Evolutionary conservation across 768 basidiomycete genomes (phyloP).

Genomic region (Hebeloma cylindrosporum): DNA sequence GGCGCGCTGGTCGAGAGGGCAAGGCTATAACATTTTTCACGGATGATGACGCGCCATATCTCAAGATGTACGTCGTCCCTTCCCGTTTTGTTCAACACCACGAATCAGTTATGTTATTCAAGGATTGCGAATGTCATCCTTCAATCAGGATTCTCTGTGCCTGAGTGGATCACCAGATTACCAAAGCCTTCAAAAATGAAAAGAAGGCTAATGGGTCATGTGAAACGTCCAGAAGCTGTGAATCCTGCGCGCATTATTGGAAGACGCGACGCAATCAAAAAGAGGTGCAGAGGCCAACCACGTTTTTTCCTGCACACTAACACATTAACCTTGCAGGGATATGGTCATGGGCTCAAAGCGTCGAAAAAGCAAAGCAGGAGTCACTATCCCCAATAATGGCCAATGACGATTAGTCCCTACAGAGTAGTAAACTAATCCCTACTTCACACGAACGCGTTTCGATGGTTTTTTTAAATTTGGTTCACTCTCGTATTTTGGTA

Average conservation of each 20-base stretch:
- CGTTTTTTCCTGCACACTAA: conserved; percentile 2
- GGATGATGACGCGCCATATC: conserved; percentile 85
- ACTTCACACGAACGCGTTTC: conserved; percentile 42
- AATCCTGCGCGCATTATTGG: conserved; percentile 71
- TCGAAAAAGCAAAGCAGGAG: conserved; percentile 37
- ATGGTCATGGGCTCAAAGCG: conserved; percentile 78
- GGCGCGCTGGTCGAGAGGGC: conserved; percentile 89
- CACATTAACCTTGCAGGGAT: conserved; percentile 46
- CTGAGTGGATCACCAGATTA: conserved; percentile 95
- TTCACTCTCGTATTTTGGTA: conserved; percentile 23
- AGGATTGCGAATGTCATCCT: conserved; percentile 96
- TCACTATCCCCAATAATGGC: conserved; percentile 22
- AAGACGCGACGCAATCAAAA: conserved; percentile 69
- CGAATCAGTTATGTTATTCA: conserved; percentile 8
- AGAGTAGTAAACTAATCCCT: neutral
- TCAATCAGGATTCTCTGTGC: conserved; percentile 87
- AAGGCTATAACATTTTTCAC: conserved; percentile 97
- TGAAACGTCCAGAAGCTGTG: conserved; percentile 74
- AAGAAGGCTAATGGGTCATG: conserved; percentile 80
- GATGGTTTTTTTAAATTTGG: conserved; percentile 28
- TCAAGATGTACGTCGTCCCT: conserved; percentile 71
- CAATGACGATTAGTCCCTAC: neutral
- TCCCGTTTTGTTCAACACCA: conserved; percentile 2
- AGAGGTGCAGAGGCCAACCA: conserved; percentile 45
- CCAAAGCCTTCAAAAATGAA: conserved; percentile 91